These are phyloP conservation scores for Tylopilus sp. DNA, from an alignment of 768 basidiomycete genomes.

Conservation along the genomic window DNA sequence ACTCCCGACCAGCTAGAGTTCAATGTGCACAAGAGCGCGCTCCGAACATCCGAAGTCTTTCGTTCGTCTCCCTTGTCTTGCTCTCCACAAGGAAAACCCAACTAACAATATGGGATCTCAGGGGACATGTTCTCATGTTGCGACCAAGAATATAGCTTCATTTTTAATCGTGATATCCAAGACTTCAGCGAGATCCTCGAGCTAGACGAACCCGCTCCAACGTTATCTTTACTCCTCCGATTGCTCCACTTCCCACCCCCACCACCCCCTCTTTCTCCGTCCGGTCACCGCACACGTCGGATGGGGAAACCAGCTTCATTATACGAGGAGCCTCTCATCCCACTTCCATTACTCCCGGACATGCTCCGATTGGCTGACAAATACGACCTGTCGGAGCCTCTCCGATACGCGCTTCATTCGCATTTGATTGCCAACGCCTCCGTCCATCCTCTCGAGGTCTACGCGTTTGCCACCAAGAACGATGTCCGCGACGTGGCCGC, in stretches of 20 bases:
- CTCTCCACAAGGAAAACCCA: not conserved
- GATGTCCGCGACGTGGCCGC: constrained; percentile 47
- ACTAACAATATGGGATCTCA: constrained; percentile 26
- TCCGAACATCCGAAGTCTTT: constrained; percentile 60
- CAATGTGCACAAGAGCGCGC: constrained; percentile 44
- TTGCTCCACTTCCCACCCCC: constrained; percentile 54
- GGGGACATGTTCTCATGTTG: constrained; percentile 70
- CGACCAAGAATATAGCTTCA: constrained; percentile 28
- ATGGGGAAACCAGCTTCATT: constrained; percentile 31
- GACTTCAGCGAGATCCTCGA: constrained; percentile 40
- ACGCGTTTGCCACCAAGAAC: constrained; percentile 49
- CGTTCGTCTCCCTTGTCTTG: constrained; percentile 39
- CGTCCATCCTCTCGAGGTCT: constrained; percentile 53
- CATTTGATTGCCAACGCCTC: constrained; percentile 57
- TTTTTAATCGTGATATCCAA: constrained; percentile 12
- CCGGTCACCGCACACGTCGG: constrained; percentile 25
- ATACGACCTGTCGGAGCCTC: constrained; percentile 50
- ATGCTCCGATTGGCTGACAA: constrained; percentile 64
- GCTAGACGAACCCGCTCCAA: constrained; percentile 49
- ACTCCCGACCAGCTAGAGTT: constrained; percentile 49
- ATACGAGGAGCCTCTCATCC: constrained; percentile 48
- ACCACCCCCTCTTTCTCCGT: constrained; percentile 37
- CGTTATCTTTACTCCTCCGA: constrained; percentile 49
- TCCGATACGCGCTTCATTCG: constrained; percentile 40
- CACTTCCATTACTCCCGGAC: constrained; percentile 58